Base-by-base conservation (phyloP, 179 eudicot genomes). In the Spergularia azorica region DNA sequence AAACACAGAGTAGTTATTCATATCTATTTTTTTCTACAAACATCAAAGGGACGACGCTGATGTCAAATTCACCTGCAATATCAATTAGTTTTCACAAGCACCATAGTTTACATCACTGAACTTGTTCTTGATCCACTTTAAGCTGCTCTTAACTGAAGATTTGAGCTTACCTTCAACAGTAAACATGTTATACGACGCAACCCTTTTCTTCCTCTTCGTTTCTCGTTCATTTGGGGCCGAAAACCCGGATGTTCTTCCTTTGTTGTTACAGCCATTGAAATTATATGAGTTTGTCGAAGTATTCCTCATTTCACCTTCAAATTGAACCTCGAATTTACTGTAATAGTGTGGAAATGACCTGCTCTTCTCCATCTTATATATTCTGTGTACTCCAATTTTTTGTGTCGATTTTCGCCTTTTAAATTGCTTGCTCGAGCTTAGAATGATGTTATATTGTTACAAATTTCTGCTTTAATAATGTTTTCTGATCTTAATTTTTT, bases 61-160 rank as follows among this genome's bases (percentile, higher is more conserved):
- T 26, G 32, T 26, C 32, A 26, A 26, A 26, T 26, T 26, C 32
- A 26, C 32, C 32, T 26, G 32, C 32, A 26, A 26, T 26, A 26
- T 26, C 32, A 26, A 26, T 26, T 26, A 26, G 32, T 26, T 26
- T 26, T 26, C 32, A 26, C 32, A 26, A 16, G 76, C 66, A 56
- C 72, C 73, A 58, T 79, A 68, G 32, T 62, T 69, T 0, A 43
- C 74, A 55, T 79, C 81, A 1, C 79, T 36, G 72, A 91, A 76
- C 83, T 88, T 91, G 84, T 72, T 85, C 90, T 90, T 90, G 86
- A 90, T 84, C 97, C 94, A 90, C 83, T 89, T 90, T 81, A 91
- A 83, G 85, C 92, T 88, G 86, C 74, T 88, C 71, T 87, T 86
- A 9, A 91, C 67, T 1, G 88, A 84, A 4, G 89, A 88, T 73